Conservation (phyloP, 352 stramenopile species). For the Globisporangium viniferum region DNA sequence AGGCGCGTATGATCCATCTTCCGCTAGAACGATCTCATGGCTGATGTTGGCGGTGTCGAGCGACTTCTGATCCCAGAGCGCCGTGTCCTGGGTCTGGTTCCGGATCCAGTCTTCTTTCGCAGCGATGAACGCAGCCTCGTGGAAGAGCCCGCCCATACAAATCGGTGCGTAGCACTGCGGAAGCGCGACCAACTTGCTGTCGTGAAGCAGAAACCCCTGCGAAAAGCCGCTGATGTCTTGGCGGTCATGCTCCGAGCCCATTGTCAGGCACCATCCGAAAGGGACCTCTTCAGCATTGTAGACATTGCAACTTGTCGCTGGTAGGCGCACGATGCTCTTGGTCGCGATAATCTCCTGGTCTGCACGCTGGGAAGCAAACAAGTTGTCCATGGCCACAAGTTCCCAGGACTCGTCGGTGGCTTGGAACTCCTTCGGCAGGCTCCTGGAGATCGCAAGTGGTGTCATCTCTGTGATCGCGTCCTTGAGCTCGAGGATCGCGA, state of each 20-base stretch:
- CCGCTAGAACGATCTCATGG: background rate
- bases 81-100: slow-evolving; percentile 1
- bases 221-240: slow-evolving; percentile 5
- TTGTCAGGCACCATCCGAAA: background rate
- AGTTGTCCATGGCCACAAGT: slow-evolving; percentile 14
- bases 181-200: slow-evolving; percentile 12
- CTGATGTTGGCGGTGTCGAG: background rate
- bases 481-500: slow-evolving; percentile 6
- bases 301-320: slow-evolving; percentile 5
- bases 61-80: background rate
- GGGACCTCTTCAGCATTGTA: background rate
- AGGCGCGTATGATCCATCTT: background rate
- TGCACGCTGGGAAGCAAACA: slow-evolving; percentile 7
- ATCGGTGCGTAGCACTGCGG: slow-evolving; percentile 11
- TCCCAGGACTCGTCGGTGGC: slow-evolving; percentile 8
- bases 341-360: background rate
- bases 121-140: slow-evolving; percentile 3
- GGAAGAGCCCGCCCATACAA: slow-evolving; percentile 10
- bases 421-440: slow-evolving; percentile 3
- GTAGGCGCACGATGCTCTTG: slow-evolving; percentile 7
- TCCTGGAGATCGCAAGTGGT: slow-evolving; percentile 6
- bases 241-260: slow-evolving; percentile 11
- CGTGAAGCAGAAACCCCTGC: slow-evolving; percentile 11
- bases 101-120: slow-evolving; percentile 12
- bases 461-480: slow-evolving; percentile 6